Base-by-base conservation (phyloP, 2,329 filamentous ascomycete species). In the Elsinoe batatas region DNA sequence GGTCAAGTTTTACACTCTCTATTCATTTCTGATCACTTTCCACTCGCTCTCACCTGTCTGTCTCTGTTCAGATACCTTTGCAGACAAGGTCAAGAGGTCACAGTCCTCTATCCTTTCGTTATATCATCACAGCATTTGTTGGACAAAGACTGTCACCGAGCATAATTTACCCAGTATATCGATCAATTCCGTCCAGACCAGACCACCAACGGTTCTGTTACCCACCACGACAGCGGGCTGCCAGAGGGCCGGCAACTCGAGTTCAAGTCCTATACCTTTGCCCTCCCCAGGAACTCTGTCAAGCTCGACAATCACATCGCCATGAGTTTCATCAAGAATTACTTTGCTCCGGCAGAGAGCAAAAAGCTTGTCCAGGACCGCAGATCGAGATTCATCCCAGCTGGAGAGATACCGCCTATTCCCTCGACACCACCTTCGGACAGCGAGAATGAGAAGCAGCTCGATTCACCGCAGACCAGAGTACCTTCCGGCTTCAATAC, bases 291-390 rank as follows among this genome's bases (percentile, higher is more conserved):
- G 37, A 32, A 54, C 37, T 32, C 37, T 26, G 32, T 20, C 32
- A 22, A 22, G 32, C 20, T 51, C 18, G 33, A 26, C 40, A 20
- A 7, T 33, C 22, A 30, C 43, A 56, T 30, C 55, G 50, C 40
- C 30, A 60, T 60, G 58, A 55, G 57, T 57, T 44, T 57, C 44
- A 32, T 60, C 36, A 58, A 58, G 46, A 53, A 51, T 42, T 60
- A 60, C 36, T 54, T 60, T 15, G 58, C 58, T n/a, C 58, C 58
- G 15, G 58, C 54, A 17, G 51, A 57, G 54, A 53, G 44, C 22
- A 38, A 54, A 13, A 40, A 51, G 43, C 36, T 44, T 17, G 53
- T 44, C 17, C 13, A 55, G 40, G 20, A 55, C 40, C 53, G 53
- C 42, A 55, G 18, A 35, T 44, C 53, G 13, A 55, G 53, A 17